Percentiles rank a stretch among this genome's conserved stretches.
Conservation (phyloP, 2,329 filamentous ascomycete genomes). For the Xylariaceae sp. region DNA sequence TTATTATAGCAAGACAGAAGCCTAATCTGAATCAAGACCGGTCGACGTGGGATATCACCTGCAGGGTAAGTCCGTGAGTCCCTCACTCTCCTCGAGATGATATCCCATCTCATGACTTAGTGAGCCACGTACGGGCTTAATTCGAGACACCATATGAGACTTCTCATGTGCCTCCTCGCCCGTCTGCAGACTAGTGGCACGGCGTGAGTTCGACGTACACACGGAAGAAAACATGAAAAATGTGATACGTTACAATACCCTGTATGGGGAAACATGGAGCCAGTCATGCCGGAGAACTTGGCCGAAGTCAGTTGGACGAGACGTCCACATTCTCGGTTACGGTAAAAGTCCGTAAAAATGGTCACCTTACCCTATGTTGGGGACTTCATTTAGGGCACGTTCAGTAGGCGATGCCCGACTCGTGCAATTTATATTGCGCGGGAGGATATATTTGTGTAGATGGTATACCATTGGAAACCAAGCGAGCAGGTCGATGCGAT, state of each 20-base stretch:
- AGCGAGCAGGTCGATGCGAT: slow-evolving; percentile 1
- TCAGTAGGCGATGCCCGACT: background rate
- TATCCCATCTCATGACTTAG: background rate
- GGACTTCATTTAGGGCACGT: background rate
- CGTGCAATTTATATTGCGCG: background rate
- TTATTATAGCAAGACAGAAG: background rate
- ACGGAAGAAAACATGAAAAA: background rate
- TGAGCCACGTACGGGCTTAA: background rate
- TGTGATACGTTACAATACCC: background rate
- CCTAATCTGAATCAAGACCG: background rate
- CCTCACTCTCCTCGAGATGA: background rate
- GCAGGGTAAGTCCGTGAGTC: background rate
- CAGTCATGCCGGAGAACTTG: background rate
- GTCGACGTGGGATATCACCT: background rate
- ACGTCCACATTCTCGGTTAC: background rate
- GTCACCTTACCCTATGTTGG: background rate
- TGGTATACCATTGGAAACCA: slow-evolving; percentile 1
- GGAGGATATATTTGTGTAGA: slow-evolving; percentile 6
- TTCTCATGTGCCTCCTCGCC: background rate
- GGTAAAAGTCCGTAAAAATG: background rate
- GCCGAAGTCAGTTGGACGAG: slow-evolving; percentile 6
- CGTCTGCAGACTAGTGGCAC: background rate
- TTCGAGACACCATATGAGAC: background rate
- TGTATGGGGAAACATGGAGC: background rate
- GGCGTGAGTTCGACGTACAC: background rate